These are phyloP conservation scores for Fusarium bulbicola DNA, from an alignment of 2,329 filamentous ascomycete species.

Conservation along the genomic window DNA sequence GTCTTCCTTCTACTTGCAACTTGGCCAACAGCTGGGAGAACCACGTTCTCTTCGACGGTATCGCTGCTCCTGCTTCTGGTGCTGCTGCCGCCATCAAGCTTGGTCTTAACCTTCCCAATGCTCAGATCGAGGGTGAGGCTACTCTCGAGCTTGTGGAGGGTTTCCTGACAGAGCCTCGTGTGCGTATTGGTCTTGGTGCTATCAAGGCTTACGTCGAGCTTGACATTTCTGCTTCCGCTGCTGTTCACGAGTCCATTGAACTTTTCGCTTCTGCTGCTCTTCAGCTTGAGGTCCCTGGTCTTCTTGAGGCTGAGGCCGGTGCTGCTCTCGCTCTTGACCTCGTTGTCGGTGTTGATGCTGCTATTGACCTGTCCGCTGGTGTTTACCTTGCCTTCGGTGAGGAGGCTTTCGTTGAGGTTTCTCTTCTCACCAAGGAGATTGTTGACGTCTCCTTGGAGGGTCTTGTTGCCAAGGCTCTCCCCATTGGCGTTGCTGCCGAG, in stretches of 20 bases:
- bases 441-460: constrained; percentile 54
- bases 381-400: constrained; percentile 60
- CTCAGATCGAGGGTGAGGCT: constrained; percentile 59
- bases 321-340: constrained; percentile 62
- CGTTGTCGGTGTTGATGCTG: constrained; percentile 57
- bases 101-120: constrained; percentile 38
- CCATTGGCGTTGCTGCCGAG: constrained; percentile 37
- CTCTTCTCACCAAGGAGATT: constrained; percentile 52
- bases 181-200: constrained; percentile 57
- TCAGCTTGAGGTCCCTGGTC: constrained; percentile 52
- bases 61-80: constrained; percentile 30
- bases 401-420: constrained; percentile 51
- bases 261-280: constrained; percentile 54
- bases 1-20: constrained; percentile 3
- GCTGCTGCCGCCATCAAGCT: constrained; percentile 31
- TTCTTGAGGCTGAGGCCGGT: constrained; percentile 51
- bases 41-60: constrained; percentile 25
- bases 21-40: constrained; percentile 28
- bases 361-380: constrained; percentile 58
- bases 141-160: constrained; percentile 54
- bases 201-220: constrained; percentile 63
- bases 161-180: constrained; percentile 51
- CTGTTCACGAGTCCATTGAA: constrained; percentile 60
- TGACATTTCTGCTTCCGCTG: constrained; percentile 55
- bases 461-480: constrained; percentile 40